These are phyloP conservation scores for Quercus wislizeni DNA, from an alignment of 306 rosid species.

Conservation along the genomic window DNA sequence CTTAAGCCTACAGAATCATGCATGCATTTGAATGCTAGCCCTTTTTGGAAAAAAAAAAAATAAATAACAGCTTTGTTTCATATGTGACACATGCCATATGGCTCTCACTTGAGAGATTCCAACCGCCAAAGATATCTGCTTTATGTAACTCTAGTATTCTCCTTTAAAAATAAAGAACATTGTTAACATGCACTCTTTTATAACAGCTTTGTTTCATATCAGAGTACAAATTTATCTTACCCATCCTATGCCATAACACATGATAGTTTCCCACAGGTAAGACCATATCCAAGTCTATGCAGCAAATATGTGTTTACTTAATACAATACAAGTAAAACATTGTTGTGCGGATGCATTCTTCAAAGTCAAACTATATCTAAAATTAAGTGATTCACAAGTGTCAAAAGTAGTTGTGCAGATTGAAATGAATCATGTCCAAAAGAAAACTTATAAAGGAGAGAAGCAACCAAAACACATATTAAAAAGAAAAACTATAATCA, in stretches of 20 bases:
- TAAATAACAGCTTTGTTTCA: no score
- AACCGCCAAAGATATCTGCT: background rate
- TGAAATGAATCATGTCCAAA: background rate
- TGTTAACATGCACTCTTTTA: background rate
- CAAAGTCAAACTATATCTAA: background rate
- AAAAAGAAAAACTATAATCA: background rate
- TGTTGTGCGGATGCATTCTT: background rate
- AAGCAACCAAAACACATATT: background rate
- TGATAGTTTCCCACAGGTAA: background rate
- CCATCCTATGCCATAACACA: background rate
- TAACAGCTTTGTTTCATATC: background rate
- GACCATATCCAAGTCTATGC: background rate
- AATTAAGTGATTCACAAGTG: background rate
- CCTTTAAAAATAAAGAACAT: background rate
- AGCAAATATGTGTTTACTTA: background rate
- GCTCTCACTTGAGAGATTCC: background rate
- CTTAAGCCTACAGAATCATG: background rate
- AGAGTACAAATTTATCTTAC: background rate
- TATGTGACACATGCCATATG: background rate
- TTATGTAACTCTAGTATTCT: background rate
- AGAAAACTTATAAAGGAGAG: conserved; percentile 6
- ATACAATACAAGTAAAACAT: background rate
- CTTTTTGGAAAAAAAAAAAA: no score
- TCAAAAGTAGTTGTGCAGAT: background rate
- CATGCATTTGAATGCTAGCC: background rate